Percentiles rank a stretch among this genome's conserved stretches.
Evolutionary conservation across 2,329 filamentous ascomycete species (phyloP).

Genomic region (Fusarium sarcochroum): DNA sequence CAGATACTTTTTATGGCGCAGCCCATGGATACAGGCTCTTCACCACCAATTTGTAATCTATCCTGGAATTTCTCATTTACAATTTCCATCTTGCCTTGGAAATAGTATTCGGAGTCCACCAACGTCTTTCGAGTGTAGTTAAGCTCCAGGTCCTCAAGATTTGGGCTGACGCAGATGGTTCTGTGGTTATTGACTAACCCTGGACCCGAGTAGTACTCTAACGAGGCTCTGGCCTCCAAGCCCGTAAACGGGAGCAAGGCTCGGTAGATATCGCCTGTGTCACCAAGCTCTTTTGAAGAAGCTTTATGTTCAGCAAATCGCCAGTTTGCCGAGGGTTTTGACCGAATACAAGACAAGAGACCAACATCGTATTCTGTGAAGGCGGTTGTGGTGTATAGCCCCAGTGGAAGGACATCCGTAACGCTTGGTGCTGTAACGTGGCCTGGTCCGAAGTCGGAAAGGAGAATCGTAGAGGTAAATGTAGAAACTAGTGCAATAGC

Average conservation of each 20-base stretch:
- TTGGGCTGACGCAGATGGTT: not conserved
- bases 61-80: too few relatives aligned
- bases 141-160: not conserved
- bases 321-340: conserved; percentile 11
- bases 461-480: conserved; percentile 24
- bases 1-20: too few relatives aligned
- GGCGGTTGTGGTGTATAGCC: too few relatives aligned
- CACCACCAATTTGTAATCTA: too few relatives aligned
- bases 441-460: conserved; percentile 10
- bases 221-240: not conserved
- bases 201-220: conserved; percentile 4
- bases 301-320: conserved; percentile 9
- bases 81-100: too few relatives aligned
- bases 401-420: not conserved
- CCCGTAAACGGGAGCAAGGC: conserved; percentile 6
- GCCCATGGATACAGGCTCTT: too few relatives aligned
- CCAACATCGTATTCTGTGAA: not conserved
- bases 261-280: conserved; percentile 19
- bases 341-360: not conserved
- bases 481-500: conserved; percentile 1
- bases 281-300: not conserved
- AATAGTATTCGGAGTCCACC: too few relatives aligned
- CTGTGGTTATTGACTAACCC: not conserved
- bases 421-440: not conserved
- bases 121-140: too few relatives aligned